phyloP scores from a whole-genome alignment of 371 early-diverging fungal genomes.

The Nematocida sp. region DNA sequence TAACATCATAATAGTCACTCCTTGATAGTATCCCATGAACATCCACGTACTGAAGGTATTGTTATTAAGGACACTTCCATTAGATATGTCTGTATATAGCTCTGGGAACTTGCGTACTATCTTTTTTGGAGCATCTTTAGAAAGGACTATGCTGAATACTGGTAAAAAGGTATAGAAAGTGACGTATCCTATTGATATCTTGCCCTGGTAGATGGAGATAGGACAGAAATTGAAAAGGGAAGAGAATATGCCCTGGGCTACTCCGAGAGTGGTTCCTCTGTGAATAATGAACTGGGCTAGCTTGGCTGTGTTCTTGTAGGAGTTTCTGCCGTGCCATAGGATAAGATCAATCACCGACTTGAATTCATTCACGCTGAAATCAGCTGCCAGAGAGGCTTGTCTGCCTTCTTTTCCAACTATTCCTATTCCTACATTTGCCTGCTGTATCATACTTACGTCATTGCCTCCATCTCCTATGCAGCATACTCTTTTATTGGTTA shows the following conservation, averaged over 20 bases:
- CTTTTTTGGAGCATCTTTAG: conserved; percentile 79
- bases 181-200: conserved; percentile 73
- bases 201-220: conserved; percentile 84
- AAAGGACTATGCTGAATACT: conserved; percentile 83
- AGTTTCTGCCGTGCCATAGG: conserved; percentile 69
- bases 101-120: conserved; percentile 87
- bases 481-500: conserved; percentile 71
- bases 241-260: conserved; percentile 96
- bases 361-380: conserved; percentile 88
- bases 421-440: conserved; percentile 83
- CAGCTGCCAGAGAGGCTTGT: conserved; percentile 85
- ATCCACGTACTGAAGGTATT: conserved; percentile 87
- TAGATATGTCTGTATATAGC: conserved; percentile 85
- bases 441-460: conserved; percentile 85
- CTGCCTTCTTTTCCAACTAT: conserved; percentile 90
- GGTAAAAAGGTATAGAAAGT: conserved; percentile 92
- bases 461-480: conserved; percentile 87
- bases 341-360: conserved; percentile 67
- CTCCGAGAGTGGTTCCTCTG: conserved; percentile 86
- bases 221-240: conserved; percentile 93
- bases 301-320: conserved; percentile 85
- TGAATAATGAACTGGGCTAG: conserved; percentile 95
- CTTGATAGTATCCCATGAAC: conserved; percentile 89
- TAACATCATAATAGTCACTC: conserved; percentile 79
- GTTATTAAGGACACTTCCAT: conserved; percentile 78